Evolutionary conservation across 1,284 basidiomycete species (phyloP), one percentile per base, ranked within the genome.

Genomic region (Puccinia triticina): DNA sequence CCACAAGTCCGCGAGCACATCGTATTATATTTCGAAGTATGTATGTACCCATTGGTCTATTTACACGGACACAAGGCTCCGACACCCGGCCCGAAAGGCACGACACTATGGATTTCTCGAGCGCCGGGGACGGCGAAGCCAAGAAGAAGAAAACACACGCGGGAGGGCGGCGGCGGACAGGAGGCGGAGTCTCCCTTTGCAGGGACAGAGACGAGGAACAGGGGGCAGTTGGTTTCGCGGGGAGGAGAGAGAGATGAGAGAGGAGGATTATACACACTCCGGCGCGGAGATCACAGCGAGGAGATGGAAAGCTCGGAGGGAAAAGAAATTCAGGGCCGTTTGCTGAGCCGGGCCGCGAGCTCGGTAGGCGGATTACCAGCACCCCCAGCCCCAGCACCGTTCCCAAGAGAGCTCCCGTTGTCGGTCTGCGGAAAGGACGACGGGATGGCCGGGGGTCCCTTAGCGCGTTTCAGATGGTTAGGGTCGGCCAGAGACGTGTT

Each of bases 311-410:
- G 40, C 8, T 8, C 48, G 40, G 34, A 40, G 12, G 18, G 1
- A 40, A 40, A 34, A 34, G 21, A 16, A 50, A 16, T 29, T 77
- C 40, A 77, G 48, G 74, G 74, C 64, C 74, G 40, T 64, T 61
- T 77, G 59, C 74, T 64, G n/a, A 77, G 57, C 18, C 74, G 55
- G 26, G 74, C 55, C 3, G 74, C 74, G n/a, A 77, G 50, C n/a
- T 74, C 72, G n/a, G 32, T 74, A 2, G 50, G 16, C n/a, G 72
- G 48, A 40, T n/a, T 57, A 74, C 18, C 12, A 66, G 11, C 32
- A 34, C n/a, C 18, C 2, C 21, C 12, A n/a, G 8, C 8, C 11
- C 5, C 16, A 74, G 2, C 18, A 8, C 21, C 12, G 21, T 26
- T 21, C 11, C 5, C 16, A 74, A 2, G 29, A 32, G 34, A 11